Evolutionary conservation across 1,284 basidiomycete genomes (phyloP).

Genomic region (Caloboletus firmus): DNA sequence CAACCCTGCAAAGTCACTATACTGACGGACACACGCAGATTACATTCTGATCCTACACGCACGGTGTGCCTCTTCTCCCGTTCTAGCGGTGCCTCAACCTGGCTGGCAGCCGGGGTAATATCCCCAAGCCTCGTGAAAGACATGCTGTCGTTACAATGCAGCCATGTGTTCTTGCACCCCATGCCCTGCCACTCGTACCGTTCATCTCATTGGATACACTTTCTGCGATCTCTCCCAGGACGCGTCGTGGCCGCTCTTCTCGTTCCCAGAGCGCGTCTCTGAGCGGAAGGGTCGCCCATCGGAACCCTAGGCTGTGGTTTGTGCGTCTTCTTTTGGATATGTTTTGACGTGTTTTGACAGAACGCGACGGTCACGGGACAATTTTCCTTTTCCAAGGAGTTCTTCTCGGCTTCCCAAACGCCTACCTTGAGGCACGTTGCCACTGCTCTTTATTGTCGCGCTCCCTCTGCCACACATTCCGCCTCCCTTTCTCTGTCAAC

Average conservation of each 20-base stretch:
- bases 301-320: conserved; percentile 28
- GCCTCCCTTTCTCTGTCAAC: neutral
- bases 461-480: conserved; percentile 12
- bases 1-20: neutral
- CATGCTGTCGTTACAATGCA: conserved; percentile 14
- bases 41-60: neutral
- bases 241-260: neutral
- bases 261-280: neutral
- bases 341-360: conserved; percentile 26
- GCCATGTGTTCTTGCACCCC: conserved; percentile 21
- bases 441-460: conserved; percentile 33
- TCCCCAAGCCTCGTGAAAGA: conserved; percentile 20
- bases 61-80: neutral
- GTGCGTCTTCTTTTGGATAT: conserved; percentile 1
- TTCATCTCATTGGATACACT: neutral
- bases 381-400: conserved; percentile 35
- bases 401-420: conserved; percentile 24
- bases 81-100: neutral
- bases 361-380: conserved; percentile 40
- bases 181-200: conserved; percentile 10
- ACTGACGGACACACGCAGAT: neutral
- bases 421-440: conserved; percentile 35
- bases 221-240: neutral
- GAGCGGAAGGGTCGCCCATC: neutral
- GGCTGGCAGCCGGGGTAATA: neutral